Conservation (phyloP, 129 eudicot genomes). For the Apium graveolens region DNA sequence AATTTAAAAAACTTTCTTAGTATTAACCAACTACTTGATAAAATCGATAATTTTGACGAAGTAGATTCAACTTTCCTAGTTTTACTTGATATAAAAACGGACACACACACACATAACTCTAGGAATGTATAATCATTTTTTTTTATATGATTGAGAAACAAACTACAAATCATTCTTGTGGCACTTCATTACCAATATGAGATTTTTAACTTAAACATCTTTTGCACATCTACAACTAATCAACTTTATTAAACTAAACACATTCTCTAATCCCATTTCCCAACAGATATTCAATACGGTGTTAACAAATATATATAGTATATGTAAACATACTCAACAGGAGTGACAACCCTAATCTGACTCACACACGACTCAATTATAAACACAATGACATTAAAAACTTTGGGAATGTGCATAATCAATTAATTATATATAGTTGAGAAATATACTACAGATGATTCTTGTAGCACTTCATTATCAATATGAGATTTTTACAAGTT, state of each 20-base stretch:
- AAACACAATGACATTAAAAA: no score
- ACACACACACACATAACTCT: neutral
- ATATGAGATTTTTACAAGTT: neutral
- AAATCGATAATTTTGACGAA: slow-evolving; percentile 7
- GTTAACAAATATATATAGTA: neutral
- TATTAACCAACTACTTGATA: slow-evolving; percentile 64
- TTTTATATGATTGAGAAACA: neutral
- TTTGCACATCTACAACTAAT: no score
- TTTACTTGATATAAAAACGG: neutral
- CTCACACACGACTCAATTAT: neutral
- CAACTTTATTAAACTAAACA: no score
- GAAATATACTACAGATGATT: neutral
- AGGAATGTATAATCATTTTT: neutral
- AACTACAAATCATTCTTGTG: neutral
- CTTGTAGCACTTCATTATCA: neutral
- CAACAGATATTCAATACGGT: no score
- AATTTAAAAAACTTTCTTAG: slow-evolving; percentile 53
- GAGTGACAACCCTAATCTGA: no score
- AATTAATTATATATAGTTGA: neutral
- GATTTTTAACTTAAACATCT: neutral
- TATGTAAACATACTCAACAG: no score
- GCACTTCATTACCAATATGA: neutral
- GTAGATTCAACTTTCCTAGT: neutral
- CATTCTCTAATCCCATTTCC: no score
- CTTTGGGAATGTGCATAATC: no score